Evolutionary conservation across 2,329 filamentous ascomycete genomes (phyloP).

Genomic region (Xylariales sp.): DNA sequence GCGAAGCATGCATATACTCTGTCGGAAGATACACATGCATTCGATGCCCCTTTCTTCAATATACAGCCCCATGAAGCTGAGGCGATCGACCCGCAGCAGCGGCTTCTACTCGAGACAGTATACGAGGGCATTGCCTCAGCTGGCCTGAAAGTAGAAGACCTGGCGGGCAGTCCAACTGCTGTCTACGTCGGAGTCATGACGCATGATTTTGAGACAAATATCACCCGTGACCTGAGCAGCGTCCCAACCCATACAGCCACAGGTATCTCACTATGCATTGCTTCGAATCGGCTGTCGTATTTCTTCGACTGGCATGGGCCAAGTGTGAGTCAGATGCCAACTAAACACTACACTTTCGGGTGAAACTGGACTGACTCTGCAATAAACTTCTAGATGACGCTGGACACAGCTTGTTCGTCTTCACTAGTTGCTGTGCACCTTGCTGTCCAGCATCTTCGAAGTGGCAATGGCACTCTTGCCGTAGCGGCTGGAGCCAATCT

Average conservation of each 20-base stretch:
- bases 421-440: too few species aligned
- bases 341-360: too few species aligned
- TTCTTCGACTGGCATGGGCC: too few species aligned
- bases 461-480: conserved; percentile 41
- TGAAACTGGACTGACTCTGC: too few species aligned
- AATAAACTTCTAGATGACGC: too few species aligned
- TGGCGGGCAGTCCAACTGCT: conserved; percentile 18
- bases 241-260: too few species aligned
- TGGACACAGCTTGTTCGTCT: too few species aligned
- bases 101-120: conserved; percentile 27
- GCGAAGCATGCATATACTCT: conserved; percentile 15
- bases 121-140: conserved; percentile 20
- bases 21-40: background rate
- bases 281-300: too few species aligned
- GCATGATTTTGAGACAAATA: too few species aligned
- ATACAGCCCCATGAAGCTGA: conserved; percentile 38
- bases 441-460: conserved; percentile 46
- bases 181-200: conserved; percentile 11
- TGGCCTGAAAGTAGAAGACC: conserved; percentile 4
- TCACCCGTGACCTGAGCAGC: too few species aligned
- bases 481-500: conserved; percentile 30
- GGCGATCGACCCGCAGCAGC: conserved; percentile 31
- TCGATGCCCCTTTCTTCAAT: conserved; percentile 26
- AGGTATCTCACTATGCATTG: too few species aligned
- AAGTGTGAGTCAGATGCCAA: too few species aligned